Percentiles rank a stretch among this genome's conserved stretches.
These are phyloP conservation scores for Coemansia sp. DNA, from an alignment of 192 early-diverging fungal genomes.

Conservation along the genomic window DNA sequence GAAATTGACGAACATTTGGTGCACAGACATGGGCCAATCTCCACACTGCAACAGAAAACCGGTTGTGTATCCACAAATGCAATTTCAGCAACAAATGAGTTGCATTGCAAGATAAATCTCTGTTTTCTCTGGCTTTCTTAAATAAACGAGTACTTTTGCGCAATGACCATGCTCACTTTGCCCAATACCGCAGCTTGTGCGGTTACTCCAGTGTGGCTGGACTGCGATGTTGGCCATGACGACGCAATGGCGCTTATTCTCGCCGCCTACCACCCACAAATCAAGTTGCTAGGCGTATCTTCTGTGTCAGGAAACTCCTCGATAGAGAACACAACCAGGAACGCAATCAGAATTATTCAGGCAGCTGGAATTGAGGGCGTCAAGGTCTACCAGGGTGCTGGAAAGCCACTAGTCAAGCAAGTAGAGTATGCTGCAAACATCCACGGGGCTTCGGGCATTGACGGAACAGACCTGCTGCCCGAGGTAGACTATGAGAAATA, in stretches of 20 bases:
- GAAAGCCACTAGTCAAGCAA: constrained; percentile 22
- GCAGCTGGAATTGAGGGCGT: constrained; percentile 26
- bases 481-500: constrained; percentile 15
- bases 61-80: no score
- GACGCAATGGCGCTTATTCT: constrained; percentile 37
- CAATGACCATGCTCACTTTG: neutral
- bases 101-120: no score
- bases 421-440: constrained; percentile 10
- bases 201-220: constrained; percentile 25
- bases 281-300: constrained; percentile 29
- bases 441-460: constrained; percentile 20
- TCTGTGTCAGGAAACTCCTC: constrained; percentile 24
- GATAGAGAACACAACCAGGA: constrained; percentile 20
- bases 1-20: no score
- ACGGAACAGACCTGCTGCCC: constrained; percentile 14
- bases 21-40: no score
- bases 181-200: neutral
- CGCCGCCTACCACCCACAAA: constrained; percentile 27
- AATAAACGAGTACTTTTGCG: no score
- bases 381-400: constrained; percentile 27
- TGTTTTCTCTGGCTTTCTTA: no score
- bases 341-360: constrained; percentile 23
- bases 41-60: no score
- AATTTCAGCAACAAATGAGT: no score
- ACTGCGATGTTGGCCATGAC: constrained; percentile 42